Base-by-base conservation (phyloP, 2,329 filamentous ascomycete genomes). In the Leptodontidium sp. region DNA sequence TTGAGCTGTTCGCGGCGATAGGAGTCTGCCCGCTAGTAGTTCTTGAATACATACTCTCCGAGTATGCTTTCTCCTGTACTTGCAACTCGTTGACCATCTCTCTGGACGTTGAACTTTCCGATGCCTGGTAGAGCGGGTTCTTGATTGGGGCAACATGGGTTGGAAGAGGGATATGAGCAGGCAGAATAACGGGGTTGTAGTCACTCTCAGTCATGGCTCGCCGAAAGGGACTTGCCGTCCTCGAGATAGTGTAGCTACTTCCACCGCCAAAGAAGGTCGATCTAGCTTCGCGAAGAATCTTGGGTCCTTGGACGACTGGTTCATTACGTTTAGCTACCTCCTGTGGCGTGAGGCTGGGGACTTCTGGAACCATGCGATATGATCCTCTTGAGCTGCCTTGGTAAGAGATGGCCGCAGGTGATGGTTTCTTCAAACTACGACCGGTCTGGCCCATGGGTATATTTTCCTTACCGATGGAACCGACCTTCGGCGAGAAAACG, bases 191-290 rank as follows among this genome's bases (percentile, higher is more conserved):
- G 6, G 67, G 53, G 32, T 66, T 70, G 45, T 68, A 65, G 38
- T 74, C 71, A 43, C 65, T 65, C 59, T 75, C 71, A 5, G 73
- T 72, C 40, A 89, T 74, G 2, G 83, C 84, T 32, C 83, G 83
- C 2, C 87, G 83, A 71, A 85, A 90, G 0, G 87, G 86, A 65
- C 86, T 89, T 32, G 82, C 79, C 0, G 85, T 85, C 35, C 86
- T 82, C 69, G 88, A 87, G 0, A 87, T 77, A 68, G 86, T 83
- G 17, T 81, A 82, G 1, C 81, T 78, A 2, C 84, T 83, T 1
- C 84, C 83, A 55, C 85, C 88, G 1, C 82, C 84, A 71, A 86
- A 86, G 71, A 87, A 85, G 0, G 81, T 82, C 1, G 84, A 85
- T 68, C 80, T 83, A 26, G 82, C 79, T 61, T 83, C 79, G 0